phyloP scores from a whole-genome alignment of 2,329 filamentous ascomycete species.

The Cryphonectria nitschkei region DNA sequence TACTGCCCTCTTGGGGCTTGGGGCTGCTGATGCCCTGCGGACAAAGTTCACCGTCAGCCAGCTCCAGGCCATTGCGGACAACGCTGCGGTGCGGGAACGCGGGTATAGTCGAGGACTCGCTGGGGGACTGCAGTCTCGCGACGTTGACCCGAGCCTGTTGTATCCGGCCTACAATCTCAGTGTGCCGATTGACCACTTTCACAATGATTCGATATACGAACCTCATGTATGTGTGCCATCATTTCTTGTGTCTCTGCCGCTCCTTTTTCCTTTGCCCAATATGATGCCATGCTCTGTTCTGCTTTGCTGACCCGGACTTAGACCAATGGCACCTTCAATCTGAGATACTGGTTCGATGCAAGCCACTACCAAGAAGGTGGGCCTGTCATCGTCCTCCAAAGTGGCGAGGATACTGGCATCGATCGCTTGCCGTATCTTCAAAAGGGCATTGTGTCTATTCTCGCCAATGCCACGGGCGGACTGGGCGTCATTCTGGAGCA shows the following conservation, averaged over 20 bases:
- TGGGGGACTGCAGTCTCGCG: neutral
- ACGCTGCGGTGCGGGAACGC: conserved; percentile 11
- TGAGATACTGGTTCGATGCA: conserved; percentile 85
- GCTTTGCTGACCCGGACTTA: conserved; percentile 2
- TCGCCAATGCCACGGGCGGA: conserved; percentile 72
- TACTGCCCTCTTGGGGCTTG: conserved; percentile 16
- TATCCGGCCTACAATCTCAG: conserved; percentile 47
- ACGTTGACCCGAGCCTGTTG: conserved; percentile 25
- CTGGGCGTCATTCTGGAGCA: conserved; percentile 84
- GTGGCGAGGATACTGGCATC: conserved; percentile 70
- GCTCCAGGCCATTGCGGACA: conserved; percentile 6
- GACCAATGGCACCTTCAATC: conserved; percentile 64
- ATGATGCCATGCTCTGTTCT: neutral
- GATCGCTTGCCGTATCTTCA: conserved; percentile 71
- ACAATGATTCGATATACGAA: conserved; percentile 76
- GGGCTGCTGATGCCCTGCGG: conserved; percentile 17
- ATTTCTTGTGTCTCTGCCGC: neutral
- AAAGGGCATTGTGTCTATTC: conserved; percentile 74
- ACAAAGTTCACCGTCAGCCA: conserved; percentile 25
- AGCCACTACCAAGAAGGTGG: conserved; percentile 76
- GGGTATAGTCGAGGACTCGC: conserved; percentile 7
- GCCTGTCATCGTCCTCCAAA: conserved; percentile 76
- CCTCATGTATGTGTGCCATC: conserved; percentile 57
- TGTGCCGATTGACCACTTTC: conserved; percentile 77
- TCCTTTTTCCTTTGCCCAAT: neutral